Evolutionary conservation across 257 asterid genomes (phyloP), one percentile per base, ranked within the genome.

Genomic region (Penstemon davidsonii): DNA sequence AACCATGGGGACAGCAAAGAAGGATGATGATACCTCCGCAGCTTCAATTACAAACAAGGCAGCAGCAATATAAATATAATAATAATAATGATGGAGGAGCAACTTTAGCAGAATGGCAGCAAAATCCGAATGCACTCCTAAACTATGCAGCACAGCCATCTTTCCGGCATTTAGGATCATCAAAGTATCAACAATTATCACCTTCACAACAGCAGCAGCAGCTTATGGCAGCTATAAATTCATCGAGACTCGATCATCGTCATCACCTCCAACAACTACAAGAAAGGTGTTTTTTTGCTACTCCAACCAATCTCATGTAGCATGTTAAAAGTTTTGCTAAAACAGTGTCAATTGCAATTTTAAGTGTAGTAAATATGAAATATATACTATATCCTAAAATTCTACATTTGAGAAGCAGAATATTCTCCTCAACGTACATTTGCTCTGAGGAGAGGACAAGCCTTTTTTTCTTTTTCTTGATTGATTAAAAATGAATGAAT

Each of bases 121-220:
- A 50, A 42, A 76, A 74, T 52, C 33, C 81, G 7, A 73, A 80
- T 64, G 75, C 82, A 4, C 51, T 75, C 70, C 69, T 71, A 38
- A 88, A 82, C 69, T 83, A 75, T 7, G 71, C 77, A 0, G 71
- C 77, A 0, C 95, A 84, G 39, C 55, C 78, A 42, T 73, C 74
- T 63, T 82, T 82, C 66, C 83, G 83, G 37, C 83, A 69, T 64
- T 60, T 67, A 1, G 82, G 82, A 55, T 55, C 82, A 13, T 55
- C 82, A 11, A 83, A 82, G 57, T 67, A 78, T 61, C 83, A 74
- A 13, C 86, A 76, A 15, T 73, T 53, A 64, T 46, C 74, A 5
- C 81, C 64, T 62, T 80, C 62, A 10, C 78, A 79, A 10, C 33
- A 25, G 33, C 33, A 25, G 33, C 86, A 78, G 56, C 95, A 78